These are phyloP conservation scores for Pseudogymnoascus sp. DNA, from an alignment of 2,329 filamentous ascomycete species.

Conservation along the genomic window DNA sequence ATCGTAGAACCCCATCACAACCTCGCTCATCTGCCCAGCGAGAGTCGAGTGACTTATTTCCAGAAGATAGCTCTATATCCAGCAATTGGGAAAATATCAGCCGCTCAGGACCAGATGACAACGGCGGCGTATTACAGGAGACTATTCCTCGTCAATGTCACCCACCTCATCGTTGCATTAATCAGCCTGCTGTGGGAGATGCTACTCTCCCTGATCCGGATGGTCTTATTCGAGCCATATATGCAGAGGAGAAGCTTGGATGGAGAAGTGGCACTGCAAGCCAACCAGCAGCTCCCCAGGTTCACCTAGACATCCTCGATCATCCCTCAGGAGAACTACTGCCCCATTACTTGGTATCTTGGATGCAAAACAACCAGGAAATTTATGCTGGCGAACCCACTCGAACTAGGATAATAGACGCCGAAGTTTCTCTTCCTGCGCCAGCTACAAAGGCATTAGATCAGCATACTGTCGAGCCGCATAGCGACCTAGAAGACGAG, in stretches of 20 bases:
- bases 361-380: background rate
- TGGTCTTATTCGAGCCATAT: background rate
- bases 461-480: background rate
- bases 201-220: background rate
- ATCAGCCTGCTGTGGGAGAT: background rate
- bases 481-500: background rate
- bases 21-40: background rate
- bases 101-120: background rate
- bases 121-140: constrained; percentile 1
- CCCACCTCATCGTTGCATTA: background rate
- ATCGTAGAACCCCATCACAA: background rate
- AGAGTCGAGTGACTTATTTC: background rate
- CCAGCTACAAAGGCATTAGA: background rate
- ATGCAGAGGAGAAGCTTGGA: background rate
- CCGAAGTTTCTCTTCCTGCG: background rate
- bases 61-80: background rate
- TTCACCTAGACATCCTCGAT: background rate
- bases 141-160: background rate
- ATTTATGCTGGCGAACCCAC: background rate
- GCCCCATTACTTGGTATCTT: background rate
- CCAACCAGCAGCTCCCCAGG: background rate
- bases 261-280: background rate
- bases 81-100: background rate
- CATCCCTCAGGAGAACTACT: background rate
- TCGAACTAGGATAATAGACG: background rate